Conservation (phyloP, 2,329 filamentous ascomycete genomes). For the Diaporthe destruens region DNA sequence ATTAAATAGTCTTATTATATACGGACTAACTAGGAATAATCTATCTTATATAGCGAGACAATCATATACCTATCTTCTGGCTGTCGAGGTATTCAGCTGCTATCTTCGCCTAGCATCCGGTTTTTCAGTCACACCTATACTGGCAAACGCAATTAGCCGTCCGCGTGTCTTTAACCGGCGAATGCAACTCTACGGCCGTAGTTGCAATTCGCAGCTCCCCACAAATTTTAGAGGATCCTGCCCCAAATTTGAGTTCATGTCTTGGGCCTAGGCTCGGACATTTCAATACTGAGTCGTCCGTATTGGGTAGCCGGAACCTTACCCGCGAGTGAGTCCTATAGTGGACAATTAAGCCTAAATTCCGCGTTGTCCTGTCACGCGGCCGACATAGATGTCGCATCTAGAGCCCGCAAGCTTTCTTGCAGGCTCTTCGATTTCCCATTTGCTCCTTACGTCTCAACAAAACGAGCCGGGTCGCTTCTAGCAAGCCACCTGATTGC, state of each 20-base stretch:
- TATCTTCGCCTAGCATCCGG: neutral
- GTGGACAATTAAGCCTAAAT: constrained; percentile 35
- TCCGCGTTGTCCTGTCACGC: neutral
- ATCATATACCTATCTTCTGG: too few relatives aligned
- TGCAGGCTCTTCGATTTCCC: neutral
- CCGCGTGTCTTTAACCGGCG: neutral
- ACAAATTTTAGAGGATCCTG: neutral
- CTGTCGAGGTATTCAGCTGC: too few relatives aligned
- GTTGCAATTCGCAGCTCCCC: too few relatives aligned
- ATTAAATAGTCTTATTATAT: too few relatives aligned
- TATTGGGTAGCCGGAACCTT: constrained; percentile 30
- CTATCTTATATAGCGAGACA: too few relatives aligned
- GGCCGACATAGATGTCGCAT: neutral
- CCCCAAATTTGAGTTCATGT: neutral
- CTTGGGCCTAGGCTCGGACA: neutral
- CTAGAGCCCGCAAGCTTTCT: too few relatives aligned
- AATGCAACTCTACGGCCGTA: neutral
- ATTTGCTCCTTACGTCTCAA: neutral
- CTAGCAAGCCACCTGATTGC: neutral
- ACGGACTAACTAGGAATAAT: too few relatives aligned
- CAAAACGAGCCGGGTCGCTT: neutral
- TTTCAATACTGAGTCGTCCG: neutral
- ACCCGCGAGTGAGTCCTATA: neutral
- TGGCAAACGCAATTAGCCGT: neutral
- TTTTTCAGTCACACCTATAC: neutral